Base-by-base conservation (phyloP, 306 rosid genomes). In the Sicyos edulis region DNA sequence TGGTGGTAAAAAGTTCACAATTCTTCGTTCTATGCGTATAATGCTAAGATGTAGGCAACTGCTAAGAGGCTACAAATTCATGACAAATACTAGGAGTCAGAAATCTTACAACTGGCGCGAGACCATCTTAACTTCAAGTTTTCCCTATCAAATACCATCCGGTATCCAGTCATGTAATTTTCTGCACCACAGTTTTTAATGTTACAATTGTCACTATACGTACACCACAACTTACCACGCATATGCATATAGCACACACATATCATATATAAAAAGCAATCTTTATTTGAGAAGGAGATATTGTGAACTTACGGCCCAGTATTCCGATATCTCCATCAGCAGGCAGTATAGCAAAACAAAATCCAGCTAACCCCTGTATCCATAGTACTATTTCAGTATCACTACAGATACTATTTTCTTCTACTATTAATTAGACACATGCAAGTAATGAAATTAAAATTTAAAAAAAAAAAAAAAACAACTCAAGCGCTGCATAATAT, bases 111-210 rank as follows among this genome's bases (percentile, higher is more conserved):
- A 72, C 83, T 83, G 65, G 98, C 91, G 64, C 7, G 80, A 19
- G 96, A 92, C 98, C 98, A 92, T 32, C 89, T 87, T 47, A 92
- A 81, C 87, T 86, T 90, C 82, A 88, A 71, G 73, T 80, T 81
- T 58, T 87, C 93, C 78, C 96, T 79, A 82, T 92, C 93, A 80
- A 90, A 92, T 62, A 92, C 98, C 81, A 84, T 80, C 75, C 93
- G 84, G 75, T 92, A 88, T 77, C 96, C 98, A 0, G 71, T 85
- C 96, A 92, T 86, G 83, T 81, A 92, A 86, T 92, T 90, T 80
- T 92, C 98, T 92, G 93, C 89, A 82, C 47, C 62, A 73, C 10
- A 70, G 40, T 2, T 34, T 22, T 37, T 51, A 8, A 70, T 16
- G 20, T 17, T 37, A 19, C 19, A 19, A 59, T 5, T 42, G 22